Evolutionary conservation across 1,139 yeast species (phyloP).

Genomic region (Suhomyces bolitotheri): DNA sequence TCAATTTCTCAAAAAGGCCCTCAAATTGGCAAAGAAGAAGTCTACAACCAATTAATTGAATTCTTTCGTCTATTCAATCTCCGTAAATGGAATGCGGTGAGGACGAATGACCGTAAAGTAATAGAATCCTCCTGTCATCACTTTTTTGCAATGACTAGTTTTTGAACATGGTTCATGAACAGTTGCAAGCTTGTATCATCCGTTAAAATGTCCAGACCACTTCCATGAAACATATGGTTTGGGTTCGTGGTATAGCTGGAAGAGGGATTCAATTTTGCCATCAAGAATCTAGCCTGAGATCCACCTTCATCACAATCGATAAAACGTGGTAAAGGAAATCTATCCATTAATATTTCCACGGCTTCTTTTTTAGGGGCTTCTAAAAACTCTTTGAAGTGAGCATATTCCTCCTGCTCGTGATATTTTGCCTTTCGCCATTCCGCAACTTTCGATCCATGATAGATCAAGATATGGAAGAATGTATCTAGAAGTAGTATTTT

Average conservation of each 20-base stretch:
- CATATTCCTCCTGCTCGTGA: constrained; percentile 65
- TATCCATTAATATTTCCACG: constrained; percentile 61
- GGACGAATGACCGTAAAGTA: too few species aligned
- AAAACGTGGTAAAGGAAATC: constrained; percentile 73
- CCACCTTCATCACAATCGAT: constrained; percentile 78
- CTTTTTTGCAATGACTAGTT: constrained; percentile 31
- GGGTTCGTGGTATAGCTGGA: constrained; percentile 54
- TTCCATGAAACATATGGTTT: constrained; percentile 28
- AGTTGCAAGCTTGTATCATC: constrained; percentile 72
- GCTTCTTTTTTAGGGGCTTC: constrained; percentile 71
- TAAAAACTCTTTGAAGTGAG: constrained; percentile 57
- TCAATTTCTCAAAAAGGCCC: constrained; percentile 32
- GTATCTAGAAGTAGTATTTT: constrained; percentile 68
- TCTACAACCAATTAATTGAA: constrained; percentile 1
- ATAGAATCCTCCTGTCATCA: too few species aligned
- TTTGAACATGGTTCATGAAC: constrained; percentile 60
- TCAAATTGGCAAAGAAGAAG: constrained; percentile 28
- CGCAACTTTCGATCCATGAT: constrained; percentile 67
- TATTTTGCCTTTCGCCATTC: constrained; percentile 70
- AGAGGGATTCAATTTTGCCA: constrained; percentile 75
- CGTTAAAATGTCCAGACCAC: constrained; percentile 53
- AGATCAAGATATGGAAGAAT: constrained; percentile 70
- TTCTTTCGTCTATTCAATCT: too few species aligned
- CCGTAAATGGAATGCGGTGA: too few species aligned
- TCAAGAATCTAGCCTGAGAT: constrained; percentile 73